Evolutionary conservation across 352 stramenopile genomes (phyloP).

Genomic region (Globisporangium irregulare): DNA sequence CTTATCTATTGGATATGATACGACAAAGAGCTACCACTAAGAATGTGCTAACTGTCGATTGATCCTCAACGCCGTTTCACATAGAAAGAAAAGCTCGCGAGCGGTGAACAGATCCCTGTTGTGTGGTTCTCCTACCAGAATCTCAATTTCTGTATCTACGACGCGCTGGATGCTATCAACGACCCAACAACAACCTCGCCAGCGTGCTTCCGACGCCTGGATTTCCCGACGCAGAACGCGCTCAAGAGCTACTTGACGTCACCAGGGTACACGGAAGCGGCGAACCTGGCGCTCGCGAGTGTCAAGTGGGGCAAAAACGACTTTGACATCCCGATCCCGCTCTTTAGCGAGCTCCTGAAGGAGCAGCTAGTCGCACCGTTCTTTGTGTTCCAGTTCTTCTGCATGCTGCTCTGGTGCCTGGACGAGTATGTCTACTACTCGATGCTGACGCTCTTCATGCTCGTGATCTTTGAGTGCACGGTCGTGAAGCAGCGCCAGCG

Average conservation of each 20-base stretch:
- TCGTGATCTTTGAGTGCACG: slow-evolving; percentile 94
- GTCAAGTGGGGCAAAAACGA: slow-evolving; percentile 67
- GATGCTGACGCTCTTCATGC: slow-evolving; percentile 93
- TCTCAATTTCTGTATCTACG: slow-evolving; percentile 66
- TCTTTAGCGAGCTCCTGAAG: slow-evolving; percentile 81
- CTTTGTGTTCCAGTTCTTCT: slow-evolving; percentile 97
- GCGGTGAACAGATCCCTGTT: slow-evolving; percentile 29
- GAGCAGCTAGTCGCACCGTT: slow-evolving; percentile 96
- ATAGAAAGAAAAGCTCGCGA: slow-evolving; percentile 19
- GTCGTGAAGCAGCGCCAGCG: slow-evolving; percentile 90
- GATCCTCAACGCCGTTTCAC: neutral
- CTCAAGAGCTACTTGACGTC: slow-evolving; percentile 24
- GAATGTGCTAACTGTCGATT: neutral
- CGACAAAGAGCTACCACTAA: neutral
- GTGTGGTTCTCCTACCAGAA: slow-evolving; percentile 82
- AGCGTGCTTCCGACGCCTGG: slow-evolving; percentile 38
- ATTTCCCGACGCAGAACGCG: slow-evolving; percentile 35
- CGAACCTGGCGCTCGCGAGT: slow-evolving; percentile 23
- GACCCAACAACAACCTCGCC: slow-evolving; percentile 1
- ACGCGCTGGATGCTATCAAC: slow-evolving; percentile 27
- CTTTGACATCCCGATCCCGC: slow-evolving; percentile 85
- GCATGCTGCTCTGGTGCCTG: slow-evolving; percentile 94
- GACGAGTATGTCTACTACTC: slow-evolving; percentile 98
- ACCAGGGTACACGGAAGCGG: slow-evolving; percentile 17
- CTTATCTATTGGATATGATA: neutral